Percentiles rank a stretch among this genome's conserved stretches.
These are phyloP conservation scores for Apiotrichum siamense DNA, from an alignment of 1,284 basidiomycete species.

Conservation along the genomic window DNA sequence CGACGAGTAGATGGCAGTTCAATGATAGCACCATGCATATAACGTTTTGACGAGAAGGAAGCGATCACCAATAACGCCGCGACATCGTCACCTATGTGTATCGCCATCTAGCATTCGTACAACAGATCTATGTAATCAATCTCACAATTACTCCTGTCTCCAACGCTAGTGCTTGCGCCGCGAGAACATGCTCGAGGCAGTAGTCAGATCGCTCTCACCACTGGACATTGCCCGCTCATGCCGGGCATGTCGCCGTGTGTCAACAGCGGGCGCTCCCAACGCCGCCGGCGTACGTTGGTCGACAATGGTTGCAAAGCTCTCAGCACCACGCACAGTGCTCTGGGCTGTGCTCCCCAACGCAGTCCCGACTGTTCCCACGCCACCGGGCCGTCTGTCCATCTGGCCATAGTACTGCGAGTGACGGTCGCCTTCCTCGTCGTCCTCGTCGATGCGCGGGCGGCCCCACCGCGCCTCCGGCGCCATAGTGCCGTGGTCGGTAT, in stretches of 20 bases:
- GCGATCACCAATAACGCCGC: no score
- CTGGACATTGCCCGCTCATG: conserved; percentile 1
- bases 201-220: conserved; percentile 19
- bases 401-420: no score
- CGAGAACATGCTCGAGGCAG: conserved; percentile 1
- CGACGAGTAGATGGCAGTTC: conserved; percentile 47
- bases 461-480: conserved; percentile 17
- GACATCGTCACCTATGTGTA: no score
- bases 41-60: not conserved
- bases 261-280: not conserved
- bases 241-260: conserved; percentile 3
- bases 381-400: not conserved
- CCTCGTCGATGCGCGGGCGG: conserved; percentile 25
- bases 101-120: no score
- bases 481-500: not conserved
- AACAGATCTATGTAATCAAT: not conserved
- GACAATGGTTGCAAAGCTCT: conserved; percentile 19
- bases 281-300: conserved; percentile 17
- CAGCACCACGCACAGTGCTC: conserved; percentile 21
- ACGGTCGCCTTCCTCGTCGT: conserved; percentile 27
- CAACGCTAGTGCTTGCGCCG: not conserved
- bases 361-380: not conserved
- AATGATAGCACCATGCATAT: no score
- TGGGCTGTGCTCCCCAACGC: conserved; percentile 7
- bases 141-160: not conserved